A percentile compares a stretch with the other conserved stretches of the same genome.
Evolutionary conservation across 768 basidiomycete species (phyloP).

Genomic region (Suillus spraguei): DNA sequence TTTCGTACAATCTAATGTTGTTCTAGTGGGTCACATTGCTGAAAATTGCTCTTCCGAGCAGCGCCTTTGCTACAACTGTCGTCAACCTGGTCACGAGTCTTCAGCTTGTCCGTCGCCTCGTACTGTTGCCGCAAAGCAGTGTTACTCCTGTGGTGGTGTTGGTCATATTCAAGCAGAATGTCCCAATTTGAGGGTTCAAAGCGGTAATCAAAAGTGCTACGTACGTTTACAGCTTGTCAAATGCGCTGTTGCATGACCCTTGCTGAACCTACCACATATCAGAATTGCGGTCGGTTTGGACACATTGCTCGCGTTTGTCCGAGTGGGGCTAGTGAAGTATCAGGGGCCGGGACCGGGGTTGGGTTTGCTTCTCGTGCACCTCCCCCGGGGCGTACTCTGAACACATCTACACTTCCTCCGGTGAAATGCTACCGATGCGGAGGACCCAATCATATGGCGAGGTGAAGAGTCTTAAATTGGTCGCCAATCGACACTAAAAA

Average conservation of each 20-base stretch:
- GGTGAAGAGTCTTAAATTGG: conserved; percentile 39
- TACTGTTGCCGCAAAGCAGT: conserved; percentile 84
- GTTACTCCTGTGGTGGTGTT: conserved; percentile 91
- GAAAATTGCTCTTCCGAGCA: conserved; percentile 89
- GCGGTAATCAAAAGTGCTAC: conserved; percentile 80
- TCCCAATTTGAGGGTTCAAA: conserved; percentile 73
- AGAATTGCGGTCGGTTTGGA: conserved; percentile 83
- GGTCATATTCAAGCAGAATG: conserved; percentile 91
- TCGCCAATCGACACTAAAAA: conserved; percentile 12
- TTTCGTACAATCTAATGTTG: conserved; percentile 19
- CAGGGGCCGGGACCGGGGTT: conserved; percentile 25
- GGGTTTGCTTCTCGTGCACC: conserved; percentile 69
- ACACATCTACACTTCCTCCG: conserved; percentile 75
- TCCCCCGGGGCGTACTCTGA: conserved; percentile 73
- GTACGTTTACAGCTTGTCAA: conserved; percentile 44
- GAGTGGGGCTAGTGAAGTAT: conserved; percentile 41
- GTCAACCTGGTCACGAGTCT: conserved; percentile 93
- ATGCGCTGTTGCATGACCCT: conserved; percentile 3
- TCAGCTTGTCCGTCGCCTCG: conserved; percentile 85
- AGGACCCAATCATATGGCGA: conserved; percentile 86
- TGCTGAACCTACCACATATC: conserved; percentile 12
- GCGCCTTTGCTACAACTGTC: conserved; percentile 93
- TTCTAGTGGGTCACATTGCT: conserved; percentile 87
- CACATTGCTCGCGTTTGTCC: conserved; percentile 83
- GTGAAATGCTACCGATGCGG: conserved; percentile 92